Conservation (phyloP, 2,329 filamentous ascomycete genomes). For the Ophiognomonia clavigignenti-juglandacearum region DNA sequence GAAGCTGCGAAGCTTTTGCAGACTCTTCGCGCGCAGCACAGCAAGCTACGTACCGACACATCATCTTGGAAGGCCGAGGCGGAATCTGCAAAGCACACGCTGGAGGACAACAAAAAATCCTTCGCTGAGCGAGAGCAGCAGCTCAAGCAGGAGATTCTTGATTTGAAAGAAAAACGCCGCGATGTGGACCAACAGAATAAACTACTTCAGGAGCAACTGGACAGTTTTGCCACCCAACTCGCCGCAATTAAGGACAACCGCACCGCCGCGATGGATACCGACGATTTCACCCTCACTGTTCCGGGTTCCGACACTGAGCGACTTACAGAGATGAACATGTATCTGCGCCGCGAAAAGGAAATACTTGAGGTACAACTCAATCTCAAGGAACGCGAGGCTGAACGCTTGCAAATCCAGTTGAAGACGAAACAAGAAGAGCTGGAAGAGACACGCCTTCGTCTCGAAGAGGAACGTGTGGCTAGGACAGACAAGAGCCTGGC, state of each 20-base stretch:
- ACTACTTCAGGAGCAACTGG: conserved; percentile 82
- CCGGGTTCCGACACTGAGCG: conserved; percentile 63
- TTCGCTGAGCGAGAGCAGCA: conserved; percentile 80
- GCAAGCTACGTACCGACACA: conserved; percentile 74
- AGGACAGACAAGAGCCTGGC: conserved; percentile 69
- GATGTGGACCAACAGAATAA: conserved; percentile 88
- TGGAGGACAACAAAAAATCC: conserved; percentile 77
- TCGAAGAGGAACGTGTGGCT: conserved; percentile 80
- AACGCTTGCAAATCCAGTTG: conserved; percentile 84
- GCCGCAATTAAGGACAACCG: conserved; percentile 73
- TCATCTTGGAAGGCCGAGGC: conserved; percentile 73
- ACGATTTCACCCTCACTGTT: conserved; percentile 46
- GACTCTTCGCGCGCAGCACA: conserved; percentile 71
- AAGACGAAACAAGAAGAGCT: conserved; percentile 83
- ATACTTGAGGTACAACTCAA: conserved; percentile 97
- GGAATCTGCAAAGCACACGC: conserved; percentile 74
- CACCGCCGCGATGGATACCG: conserved; percentile 45
- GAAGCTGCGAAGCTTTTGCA: conserved; percentile 88
- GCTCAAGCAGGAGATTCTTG: conserved; percentile 77
- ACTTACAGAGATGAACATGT: conserved; percentile 85
- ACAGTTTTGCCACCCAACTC: conserved; percentile 77
- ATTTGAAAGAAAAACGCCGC: conserved; percentile 73
- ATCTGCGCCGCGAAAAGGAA: conserved; percentile 91
- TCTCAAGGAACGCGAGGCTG: conserved; percentile 79
- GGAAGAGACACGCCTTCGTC: conserved; percentile 81